Conservation (phyloP, 2,329 filamentous ascomycete species). For the Penicillium sp. region DNA sequence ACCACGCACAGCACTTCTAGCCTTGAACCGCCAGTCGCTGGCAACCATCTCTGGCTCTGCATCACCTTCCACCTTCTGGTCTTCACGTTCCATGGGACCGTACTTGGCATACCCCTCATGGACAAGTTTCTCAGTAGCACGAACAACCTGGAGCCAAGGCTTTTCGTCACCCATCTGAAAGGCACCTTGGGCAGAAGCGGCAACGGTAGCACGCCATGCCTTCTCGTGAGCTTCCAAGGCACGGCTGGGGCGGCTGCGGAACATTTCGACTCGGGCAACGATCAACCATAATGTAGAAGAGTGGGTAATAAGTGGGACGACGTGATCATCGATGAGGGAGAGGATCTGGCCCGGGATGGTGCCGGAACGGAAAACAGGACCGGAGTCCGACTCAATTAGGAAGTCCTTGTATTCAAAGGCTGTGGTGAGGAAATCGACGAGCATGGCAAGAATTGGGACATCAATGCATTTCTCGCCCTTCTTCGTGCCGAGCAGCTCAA, state of each 20-base stretch:
- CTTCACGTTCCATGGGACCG: conserved; percentile 60
- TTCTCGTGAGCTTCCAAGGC: conserved; percentile 85
- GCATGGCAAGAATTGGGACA: conserved; percentile 65
- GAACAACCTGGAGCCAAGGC: conserved; percentile 71
- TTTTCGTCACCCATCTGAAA: conserved; percentile 57
- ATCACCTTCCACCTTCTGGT: conserved; percentile 48
- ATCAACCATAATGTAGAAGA: conserved; percentile 76
- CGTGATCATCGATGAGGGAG: conserved; percentile 69
- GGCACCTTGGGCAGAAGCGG: conserved; percentile 44
- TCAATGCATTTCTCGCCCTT: conserved; percentile 79
- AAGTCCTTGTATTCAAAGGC: conserved; percentile 41
- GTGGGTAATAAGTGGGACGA: conserved; percentile 82
- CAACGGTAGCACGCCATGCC: conserved; percentile 73
- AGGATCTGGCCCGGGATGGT: conserved; percentile 55
- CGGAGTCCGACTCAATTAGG: conserved; percentile 36
- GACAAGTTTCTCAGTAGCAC: conserved; percentile 77
- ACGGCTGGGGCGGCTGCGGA: conserved; percentile 67
- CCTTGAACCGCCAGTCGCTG: conserved; percentile 84
- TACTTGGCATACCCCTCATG: conserved; percentile 76
- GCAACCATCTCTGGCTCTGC: conserved; percentile 64
- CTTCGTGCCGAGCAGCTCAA: conserved; percentile 66
- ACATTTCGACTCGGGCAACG: conserved; percentile 69
- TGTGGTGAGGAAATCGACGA: conserved; percentile 70
- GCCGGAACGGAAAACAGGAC: conserved; percentile 51
- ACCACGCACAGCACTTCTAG: conserved; percentile 76